Conservation (phyloP, 805 yeast species). For the Cyberlindnera bimundalis region DNA sequence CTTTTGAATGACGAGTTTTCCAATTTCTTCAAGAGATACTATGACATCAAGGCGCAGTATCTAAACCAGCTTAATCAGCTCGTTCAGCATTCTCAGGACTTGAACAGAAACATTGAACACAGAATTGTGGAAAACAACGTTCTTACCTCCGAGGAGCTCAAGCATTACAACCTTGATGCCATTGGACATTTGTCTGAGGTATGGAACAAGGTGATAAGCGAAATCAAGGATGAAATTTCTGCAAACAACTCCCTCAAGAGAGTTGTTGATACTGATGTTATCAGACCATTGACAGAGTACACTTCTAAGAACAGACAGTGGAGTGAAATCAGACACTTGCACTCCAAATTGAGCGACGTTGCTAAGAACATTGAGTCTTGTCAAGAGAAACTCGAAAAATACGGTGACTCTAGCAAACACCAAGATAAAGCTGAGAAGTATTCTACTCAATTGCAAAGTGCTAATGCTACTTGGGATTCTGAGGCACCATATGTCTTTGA, state of each 20-base stretch:
- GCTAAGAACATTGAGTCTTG: constrained; percentile 40
- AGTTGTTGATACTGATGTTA: constrained; percentile 49
- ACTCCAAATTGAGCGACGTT: constrained; percentile 40
- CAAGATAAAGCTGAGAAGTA: constrained; percentile 31
- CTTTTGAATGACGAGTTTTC: constrained; percentile 58
- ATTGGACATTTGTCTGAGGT: constrained; percentile 42
- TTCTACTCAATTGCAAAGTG: constrained; percentile 38
- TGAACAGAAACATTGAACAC: constrained; percentile 31
- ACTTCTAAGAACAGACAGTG: constrained; percentile 51
- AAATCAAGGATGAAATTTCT: constrained; percentile 43
- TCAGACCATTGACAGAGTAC: constrained; percentile 51
- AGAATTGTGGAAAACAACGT: constrained; percentile 38
- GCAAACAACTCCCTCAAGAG: constrained; percentile 47
- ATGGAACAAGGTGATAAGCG: constrained; percentile 42
- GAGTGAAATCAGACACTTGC: constrained; percentile 49
- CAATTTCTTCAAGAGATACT: constrained; percentile 49
- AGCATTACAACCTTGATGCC: constrained; percentile 46
- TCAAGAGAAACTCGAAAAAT: constrained; percentile 39
- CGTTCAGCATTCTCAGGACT: constrained; percentile 26
- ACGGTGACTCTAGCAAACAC: constrained; percentile 22
- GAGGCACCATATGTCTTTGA: constrained; percentile 77
- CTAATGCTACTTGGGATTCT: constrained; percentile 65
- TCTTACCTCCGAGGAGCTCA: constrained; percentile 41
- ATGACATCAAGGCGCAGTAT: constrained; percentile 24
- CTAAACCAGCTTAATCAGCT: constrained; percentile 21